Evolutionary conservation across 768 basidiomycete species (phyloP).

Genomic region (Calocybe indica): DNA sequence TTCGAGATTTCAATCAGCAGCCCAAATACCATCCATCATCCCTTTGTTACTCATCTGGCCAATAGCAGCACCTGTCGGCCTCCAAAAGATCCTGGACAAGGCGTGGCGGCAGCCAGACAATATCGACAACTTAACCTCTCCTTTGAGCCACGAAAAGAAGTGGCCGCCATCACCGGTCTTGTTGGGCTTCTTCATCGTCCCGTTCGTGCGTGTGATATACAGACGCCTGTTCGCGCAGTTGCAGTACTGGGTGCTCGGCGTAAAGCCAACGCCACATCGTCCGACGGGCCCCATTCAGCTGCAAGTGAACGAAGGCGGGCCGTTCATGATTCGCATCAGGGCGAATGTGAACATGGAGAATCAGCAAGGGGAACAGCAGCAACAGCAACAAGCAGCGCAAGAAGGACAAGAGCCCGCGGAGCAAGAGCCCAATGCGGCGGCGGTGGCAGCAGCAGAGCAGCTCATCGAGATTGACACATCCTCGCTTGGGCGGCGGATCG

Average conservation of each 20-base stretch:
- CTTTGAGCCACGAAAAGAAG: constrained; percentile 24
- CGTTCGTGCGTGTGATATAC: constrained; percentile 41
- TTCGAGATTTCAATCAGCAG: constrained; percentile 43
- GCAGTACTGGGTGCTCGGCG: constrained; percentile 39
- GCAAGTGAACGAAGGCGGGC: constrained; percentile 22
- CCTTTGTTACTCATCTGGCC: constrained; percentile 47
- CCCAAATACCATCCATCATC: constrained; percentile 28
- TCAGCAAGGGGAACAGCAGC: constrained; percentile 8
- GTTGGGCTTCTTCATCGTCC: constrained; percentile 48
- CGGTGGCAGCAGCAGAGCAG: constrained; percentile 46
- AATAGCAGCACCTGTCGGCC: constrained; percentile 28
- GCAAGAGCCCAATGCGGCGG: constrained; percentile 17
- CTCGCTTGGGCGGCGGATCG: constrained; percentile 60
- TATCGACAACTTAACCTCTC: constrained; percentile 10
- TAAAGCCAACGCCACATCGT: constrained; percentile 23
- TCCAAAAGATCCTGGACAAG: constrained; percentile 21
- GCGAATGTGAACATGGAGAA: constrained; percentile 16
- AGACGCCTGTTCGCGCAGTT: constrained; percentile 30
- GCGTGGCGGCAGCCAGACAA: constrained; percentile 27
- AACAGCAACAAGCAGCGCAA: constrained; percentile 3
- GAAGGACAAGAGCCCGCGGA: constrained; percentile 1
- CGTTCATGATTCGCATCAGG: constrained; percentile 28
- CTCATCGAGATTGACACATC: constrained; percentile 51
- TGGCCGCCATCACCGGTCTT: constrained; percentile 63
- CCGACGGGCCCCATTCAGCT: constrained; percentile 15